Evolutionary conservation across 257 asterid species (phyloP), one percentile per base, ranked within the genome.

Genomic region (Verbena officinalis): DNA sequence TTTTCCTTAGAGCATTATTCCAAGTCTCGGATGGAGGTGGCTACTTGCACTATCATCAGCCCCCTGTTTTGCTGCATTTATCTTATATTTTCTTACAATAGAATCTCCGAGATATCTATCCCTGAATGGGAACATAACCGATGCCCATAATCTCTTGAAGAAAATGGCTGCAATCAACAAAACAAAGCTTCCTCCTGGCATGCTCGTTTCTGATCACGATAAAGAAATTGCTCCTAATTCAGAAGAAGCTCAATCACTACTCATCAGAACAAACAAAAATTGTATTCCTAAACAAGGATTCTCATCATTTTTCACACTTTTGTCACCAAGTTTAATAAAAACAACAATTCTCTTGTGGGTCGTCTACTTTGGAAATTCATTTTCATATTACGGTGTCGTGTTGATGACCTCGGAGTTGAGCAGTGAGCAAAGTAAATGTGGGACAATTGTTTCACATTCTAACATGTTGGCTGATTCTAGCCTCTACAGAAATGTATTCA

Each of bases 11-110:
- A 73, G 84, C 40, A 42, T 84, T 39, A 77, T 88, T 86, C 91
- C 95, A 24, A 73, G 67, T 43, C 63, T 86, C 27, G 90, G 95
- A 64, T 88, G 96, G 96, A 86, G 96, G 59, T 88, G 95, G 95
- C 74, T 88, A 75, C 89, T 88, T 71, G 82, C 74, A 14, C 67
- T 88, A 56, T 88, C 95, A 33, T 86, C 96, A 5, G 43, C 77
- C 39, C 91, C 96, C 53, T 77, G 89, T 73, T 75, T 82, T 58
- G 77, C 72, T 16, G 86, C 91, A 39, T 64, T 88, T 62, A 5
- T 80, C 52, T 79, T 88, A 39, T 86, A 79, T 75, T 59, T 76
- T 52, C 67, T 83, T 50, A 82, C 82, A 11, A 31, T 80, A 39
- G 96, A 88, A 79, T 84, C 90, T 73, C 96, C 95, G 0, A 82